phyloP scores from a whole-genome alignment of 352 stramenopile genomes.

The Phytopythium litorale region DNA sequence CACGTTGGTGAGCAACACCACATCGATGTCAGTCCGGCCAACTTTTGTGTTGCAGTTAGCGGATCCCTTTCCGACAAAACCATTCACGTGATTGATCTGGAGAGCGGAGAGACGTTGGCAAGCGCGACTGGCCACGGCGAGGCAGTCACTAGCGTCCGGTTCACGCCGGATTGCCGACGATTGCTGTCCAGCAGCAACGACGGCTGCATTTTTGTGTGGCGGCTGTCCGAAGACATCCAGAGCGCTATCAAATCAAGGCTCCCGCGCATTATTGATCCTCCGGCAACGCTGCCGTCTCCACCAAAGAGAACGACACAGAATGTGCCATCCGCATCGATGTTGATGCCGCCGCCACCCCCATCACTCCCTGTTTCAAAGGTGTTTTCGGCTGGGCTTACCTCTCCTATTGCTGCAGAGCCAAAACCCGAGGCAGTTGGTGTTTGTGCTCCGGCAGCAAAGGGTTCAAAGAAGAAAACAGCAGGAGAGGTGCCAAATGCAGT shows the following conservation, averaged over 20 bases:
- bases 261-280: conserved; percentile 29
- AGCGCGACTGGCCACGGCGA: conserved; percentile 83
- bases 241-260: conserved; percentile 55
- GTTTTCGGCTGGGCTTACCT: neutral
- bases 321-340: conserved; percentile 3
- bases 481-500: neutral
- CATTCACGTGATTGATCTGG: conserved; percentile 85
- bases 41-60: conserved; percentile 75
- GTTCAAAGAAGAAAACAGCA: neutral
- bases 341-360: conserved; percentile 24
- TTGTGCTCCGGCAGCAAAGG: neutral
- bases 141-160: conserved; percentile 76
- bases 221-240: conserved; percentile 75
- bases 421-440: neutral
- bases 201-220: conserved; percentile 88
- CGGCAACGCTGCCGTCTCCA: conserved; percentile 23
- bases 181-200: conserved; percentile 83
- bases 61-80: conserved; percentile 79
- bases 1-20: conserved; percentile 71
- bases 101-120: conserved; percentile 68
- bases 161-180: conserved; percentile 82
- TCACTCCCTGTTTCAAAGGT: conserved; percentile 7
- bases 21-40: conserved; percentile 59
- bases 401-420: neutral
- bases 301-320: conserved; percentile 6